These are phyloP conservation scores for Gamsiella multidivaricata DNA, from an alignment of 192 early-diverging fungal species.

Conservation along the genomic window DNA sequence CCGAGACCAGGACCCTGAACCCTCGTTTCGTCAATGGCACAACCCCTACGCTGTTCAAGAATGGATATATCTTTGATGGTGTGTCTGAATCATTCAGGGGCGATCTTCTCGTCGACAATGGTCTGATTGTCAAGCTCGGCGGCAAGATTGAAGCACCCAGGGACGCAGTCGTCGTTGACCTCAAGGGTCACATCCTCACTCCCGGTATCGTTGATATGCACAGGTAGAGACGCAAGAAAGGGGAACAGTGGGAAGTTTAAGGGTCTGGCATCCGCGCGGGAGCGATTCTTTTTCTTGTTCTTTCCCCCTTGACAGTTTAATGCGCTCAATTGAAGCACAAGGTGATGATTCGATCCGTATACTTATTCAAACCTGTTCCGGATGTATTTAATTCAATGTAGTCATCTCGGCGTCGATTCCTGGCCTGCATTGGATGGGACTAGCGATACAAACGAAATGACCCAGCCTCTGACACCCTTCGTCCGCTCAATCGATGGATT, in stretches of 20 bases:
- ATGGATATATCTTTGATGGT: slow-evolving; percentile 70
- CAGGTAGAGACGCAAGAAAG: slow-evolving; percentile 39
- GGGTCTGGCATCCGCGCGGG: too few relatives aligned
- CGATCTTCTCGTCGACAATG: slow-evolving; percentile 67
- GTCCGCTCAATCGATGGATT: slow-evolving; percentile 76
- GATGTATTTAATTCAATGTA: too few relatives aligned
- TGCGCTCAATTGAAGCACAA: too few relatives aligned
- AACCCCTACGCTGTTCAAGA: slow-evolving; percentile 61
- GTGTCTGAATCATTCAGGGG: slow-evolving; percentile 45
- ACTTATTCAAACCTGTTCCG: too few relatives aligned
- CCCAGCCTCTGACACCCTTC: slow-evolving; percentile 68
- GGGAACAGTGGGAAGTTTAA: not conserved
- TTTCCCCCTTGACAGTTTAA: too few relatives aligned
- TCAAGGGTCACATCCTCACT: slow-evolving; percentile 73
- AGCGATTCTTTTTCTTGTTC: not conserved
- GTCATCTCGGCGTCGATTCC: slow-evolving; percentile 73
- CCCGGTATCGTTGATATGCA: slow-evolving; percentile 86
- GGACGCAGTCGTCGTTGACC: slow-evolving; percentile 64
- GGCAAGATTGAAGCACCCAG: slow-evolving; percentile 47
- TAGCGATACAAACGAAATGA: slow-evolving; percentile 75
- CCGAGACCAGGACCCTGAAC: slow-evolving; percentile 51
- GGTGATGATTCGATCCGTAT: too few relatives aligned
- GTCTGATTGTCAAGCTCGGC: slow-evolving; percentile 65
- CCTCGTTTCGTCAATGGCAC: slow-evolving; percentile 56
- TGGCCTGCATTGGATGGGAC: slow-evolving; percentile 70